phyloP scores from a whole-genome alignment of 2,329 filamentous ascomycete genomes.

The Celoporthe dispersa region DNA sequence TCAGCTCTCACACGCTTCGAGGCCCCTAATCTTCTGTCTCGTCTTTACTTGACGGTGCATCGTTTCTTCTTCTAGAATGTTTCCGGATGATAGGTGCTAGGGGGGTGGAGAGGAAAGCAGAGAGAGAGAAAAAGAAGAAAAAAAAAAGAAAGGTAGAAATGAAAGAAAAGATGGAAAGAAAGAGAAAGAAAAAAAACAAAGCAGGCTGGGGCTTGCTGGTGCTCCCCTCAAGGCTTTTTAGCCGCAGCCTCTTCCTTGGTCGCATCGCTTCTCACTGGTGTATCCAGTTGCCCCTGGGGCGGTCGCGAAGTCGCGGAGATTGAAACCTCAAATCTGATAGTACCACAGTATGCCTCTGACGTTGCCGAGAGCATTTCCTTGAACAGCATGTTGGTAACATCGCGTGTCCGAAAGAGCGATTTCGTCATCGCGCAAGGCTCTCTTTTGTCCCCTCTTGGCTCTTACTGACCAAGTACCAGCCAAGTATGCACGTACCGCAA shows the following conservation, averaged over 20 bases:
- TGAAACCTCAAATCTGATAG: not conserved
- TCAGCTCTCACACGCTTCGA: slow-evolving; percentile 18
- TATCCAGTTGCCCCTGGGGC: not conserved
- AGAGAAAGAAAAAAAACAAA: not conserved
- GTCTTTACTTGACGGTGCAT: slow-evolving; percentile 15
- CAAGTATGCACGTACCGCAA: not conserved
- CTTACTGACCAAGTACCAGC: not conserved
- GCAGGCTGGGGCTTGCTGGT: not conserved
- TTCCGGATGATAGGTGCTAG: not conserved
- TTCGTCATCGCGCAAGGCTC: not conserved
- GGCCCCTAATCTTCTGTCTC: slow-evolving; percentile 21
- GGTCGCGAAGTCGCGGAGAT: slow-evolving; percentile 7
- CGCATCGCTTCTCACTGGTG: not conserved
- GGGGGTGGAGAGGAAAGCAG: no score
- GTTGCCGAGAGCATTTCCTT: not conserved
- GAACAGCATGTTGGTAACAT: not conserved
- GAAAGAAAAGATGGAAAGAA: not conserved
- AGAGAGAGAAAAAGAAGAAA: not conserved
- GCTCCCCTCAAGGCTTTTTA: not conserved
- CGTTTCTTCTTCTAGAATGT: slow-evolving; percentile 23
- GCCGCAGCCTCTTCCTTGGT: not conserved
- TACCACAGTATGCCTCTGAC: not conserved
- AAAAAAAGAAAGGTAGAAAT: no score
- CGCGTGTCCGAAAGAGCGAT: not conserved
- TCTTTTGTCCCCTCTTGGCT: not conserved